Evolutionary conservation across 768 basidiomycete genomes (phyloP).

Genomic region (Cyclocybe aegerita): DNA sequence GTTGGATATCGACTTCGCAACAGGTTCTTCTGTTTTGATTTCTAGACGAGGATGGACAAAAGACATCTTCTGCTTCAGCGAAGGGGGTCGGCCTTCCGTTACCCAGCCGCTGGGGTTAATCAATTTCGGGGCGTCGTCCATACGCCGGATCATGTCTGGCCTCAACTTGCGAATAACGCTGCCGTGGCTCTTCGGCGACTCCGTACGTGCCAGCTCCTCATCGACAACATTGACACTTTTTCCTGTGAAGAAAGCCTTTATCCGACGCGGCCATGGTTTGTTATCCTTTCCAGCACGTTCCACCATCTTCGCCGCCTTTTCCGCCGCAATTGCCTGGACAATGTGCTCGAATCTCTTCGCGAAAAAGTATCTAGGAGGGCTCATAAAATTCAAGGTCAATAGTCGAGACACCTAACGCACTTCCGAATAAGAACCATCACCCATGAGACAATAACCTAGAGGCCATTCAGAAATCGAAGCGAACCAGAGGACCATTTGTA

Average conservation of each 20-base stretch:
- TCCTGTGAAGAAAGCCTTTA: conserved; percentile 18
- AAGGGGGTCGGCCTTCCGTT: conserved; percentile 39
- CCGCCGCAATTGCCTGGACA: conserved; percentile 41
- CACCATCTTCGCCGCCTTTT: conserved; percentile 19
- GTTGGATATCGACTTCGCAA: background rate
- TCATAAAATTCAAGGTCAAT: conserved; percentile 5
- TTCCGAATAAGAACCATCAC: conserved; percentile 78
- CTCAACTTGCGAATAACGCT: conserved; percentile 40
- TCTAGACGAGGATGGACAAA: background rate
- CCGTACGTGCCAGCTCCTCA: conserved; percentile 8
- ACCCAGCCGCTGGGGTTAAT: conserved; percentile 78
- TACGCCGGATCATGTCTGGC: conserved; percentile 76
- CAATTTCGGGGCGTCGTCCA: conserved; percentile 65
- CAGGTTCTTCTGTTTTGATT: conserved; percentile 8
- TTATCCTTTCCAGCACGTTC: conserved; percentile 18
- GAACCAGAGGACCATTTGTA: conserved; percentile 13
- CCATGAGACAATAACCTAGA: conserved; percentile 79
- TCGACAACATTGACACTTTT: conserved; percentile 10
- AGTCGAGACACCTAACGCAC: conserved; percentile 33
- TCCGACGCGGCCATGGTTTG: conserved; percentile 23
- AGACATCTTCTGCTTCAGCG: conserved; percentile 6
- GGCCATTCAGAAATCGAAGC: background rate
- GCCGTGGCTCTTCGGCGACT: conserved; percentile 15
- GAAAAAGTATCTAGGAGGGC: conserved; percentile 58
- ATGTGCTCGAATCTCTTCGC: conserved; percentile 64